Percentiles rank a stretch among this genome's conserved stretches.
phyloP scores from a whole-genome alignment of 2,329 filamentous ascomycete species.

The Aspergillus jensenii region DNA sequence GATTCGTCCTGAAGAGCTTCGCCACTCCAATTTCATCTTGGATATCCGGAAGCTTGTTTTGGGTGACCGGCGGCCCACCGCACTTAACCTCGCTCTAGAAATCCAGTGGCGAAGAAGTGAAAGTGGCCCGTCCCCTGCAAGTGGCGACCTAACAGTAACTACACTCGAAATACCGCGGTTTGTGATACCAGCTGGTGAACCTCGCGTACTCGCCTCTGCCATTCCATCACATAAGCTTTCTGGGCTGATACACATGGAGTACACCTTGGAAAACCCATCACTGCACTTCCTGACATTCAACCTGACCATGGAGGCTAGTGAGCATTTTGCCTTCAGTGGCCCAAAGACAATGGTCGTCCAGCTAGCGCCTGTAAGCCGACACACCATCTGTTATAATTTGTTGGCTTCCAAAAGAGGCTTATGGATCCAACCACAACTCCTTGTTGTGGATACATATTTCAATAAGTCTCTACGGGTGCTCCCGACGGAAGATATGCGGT shows the following conservation, averaged over 20 bases:
- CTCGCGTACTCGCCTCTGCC: conserved; percentile 69
- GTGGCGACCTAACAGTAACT: conserved; percentile 59
- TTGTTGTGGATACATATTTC: conserved; percentile 87
- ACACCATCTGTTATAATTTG: conserved; percentile 71
- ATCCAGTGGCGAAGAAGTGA: conserved; percentile 71
- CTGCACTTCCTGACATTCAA: conserved; percentile 94
- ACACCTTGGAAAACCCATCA: conserved; percentile 89
- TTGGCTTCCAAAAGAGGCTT: conserved; percentile 62
- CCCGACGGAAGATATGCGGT: conserved; percentile 67
- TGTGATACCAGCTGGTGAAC: conserved; percentile 77
- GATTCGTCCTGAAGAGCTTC: conserved; percentile 66
- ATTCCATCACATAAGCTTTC: conserved; percentile 32
- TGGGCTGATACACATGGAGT: conserved; percentile 52
- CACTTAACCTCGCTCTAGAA: conserved; percentile 71
- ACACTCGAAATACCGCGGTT: conserved; percentile 76
- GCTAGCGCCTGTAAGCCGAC: conserved; percentile 76
- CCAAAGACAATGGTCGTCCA: conserved; percentile 78
- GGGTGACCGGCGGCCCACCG: conserved; percentile 76
- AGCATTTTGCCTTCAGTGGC: conserved; percentile 90
- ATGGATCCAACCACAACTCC: conserved; percentile 72
- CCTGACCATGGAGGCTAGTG: conserved; percentile 85
- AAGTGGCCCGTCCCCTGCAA: conserved; percentile 23
- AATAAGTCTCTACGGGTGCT: conserved; percentile 83
- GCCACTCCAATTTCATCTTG: conserved; percentile 71
- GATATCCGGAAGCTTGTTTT: conserved; percentile 73